Evolutionary conservation across 352 stramenopile species (phyloP).

Genomic region (Globisporangium recalcitrans): DNA sequence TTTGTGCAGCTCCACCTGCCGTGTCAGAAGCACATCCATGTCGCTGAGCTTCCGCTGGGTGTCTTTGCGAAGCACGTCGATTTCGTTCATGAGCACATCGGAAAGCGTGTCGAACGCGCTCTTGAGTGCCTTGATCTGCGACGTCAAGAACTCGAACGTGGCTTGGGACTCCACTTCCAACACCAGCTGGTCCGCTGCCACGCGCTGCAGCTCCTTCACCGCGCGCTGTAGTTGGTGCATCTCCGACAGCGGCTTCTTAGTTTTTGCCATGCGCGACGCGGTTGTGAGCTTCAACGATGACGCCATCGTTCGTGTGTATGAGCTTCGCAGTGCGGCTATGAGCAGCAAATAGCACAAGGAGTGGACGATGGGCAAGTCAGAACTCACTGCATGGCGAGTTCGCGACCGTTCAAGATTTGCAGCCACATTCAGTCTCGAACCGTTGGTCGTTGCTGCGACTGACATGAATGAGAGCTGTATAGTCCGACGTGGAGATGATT

Average conservation of each 20-base stretch:
- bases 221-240: constrained; percentile 78
- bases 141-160: constrained; percentile 80
- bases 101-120: constrained; percentile 74
- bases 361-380: not conserved
- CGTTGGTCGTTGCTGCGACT: constrained; percentile 7
- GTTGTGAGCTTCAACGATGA: constrained; percentile 46
- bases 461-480: not conserved
- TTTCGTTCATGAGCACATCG: constrained; percentile 70
- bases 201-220: constrained; percentile 71
- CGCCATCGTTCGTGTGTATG: constrained; percentile 25
- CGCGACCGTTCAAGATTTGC: constrained; percentile 10
- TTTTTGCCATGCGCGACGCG: constrained; percentile 59
- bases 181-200: constrained; percentile 66
- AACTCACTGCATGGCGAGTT: not conserved
- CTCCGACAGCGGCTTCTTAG: constrained; percentile 74
- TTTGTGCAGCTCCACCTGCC: constrained; percentile 56
- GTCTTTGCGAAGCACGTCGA: constrained; percentile 66
- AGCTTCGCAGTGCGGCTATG: not conserved
- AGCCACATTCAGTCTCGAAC: not conserved
- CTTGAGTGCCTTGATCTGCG: constrained; percentile 68
- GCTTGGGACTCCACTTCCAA: constrained; percentile 78
- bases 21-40: constrained; percentile 50
- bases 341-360: not conserved
- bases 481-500: not conserved
- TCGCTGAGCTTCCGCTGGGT: constrained; percentile 53